phyloP scores from a whole-genome alignment of 1,284 basidiomycete genomes.

The Cryptococcus hybrid region DNA sequence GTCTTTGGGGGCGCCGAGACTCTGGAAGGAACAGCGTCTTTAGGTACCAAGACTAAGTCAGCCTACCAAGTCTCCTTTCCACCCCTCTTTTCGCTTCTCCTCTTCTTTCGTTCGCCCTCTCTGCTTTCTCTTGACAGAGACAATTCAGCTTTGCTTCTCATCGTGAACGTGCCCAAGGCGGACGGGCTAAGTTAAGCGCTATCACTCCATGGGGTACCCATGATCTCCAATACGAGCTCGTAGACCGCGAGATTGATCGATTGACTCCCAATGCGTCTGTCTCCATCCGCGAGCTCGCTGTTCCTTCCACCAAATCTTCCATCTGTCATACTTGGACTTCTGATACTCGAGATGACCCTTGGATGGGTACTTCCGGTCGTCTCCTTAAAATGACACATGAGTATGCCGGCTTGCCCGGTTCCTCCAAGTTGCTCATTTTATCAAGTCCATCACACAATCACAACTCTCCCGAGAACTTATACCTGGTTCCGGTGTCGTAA shows the following conservation, averaged over 20 bases:
- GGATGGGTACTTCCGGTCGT: conserved; percentile 63
- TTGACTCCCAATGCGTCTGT: conserved; percentile 73
- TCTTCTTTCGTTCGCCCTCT: conserved; percentile 38
- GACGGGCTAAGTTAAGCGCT: conserved; percentile 44
- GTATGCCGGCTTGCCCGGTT: conserved; percentile 70
- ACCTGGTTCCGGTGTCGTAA: conserved; percentile 45
- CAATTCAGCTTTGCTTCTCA: conserved; percentile 50
- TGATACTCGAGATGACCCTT: conserved; percentile 76
- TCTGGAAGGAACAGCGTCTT: conserved; percentile 76
- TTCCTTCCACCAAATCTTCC: conserved; percentile 77
- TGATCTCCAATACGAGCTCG: conserved; percentile 77
- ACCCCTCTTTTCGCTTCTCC: conserved; percentile 49
- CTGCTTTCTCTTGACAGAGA: conserved; percentile 52
- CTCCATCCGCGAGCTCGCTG: conserved; percentile 80
- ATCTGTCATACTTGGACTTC: conserved; percentile 72
- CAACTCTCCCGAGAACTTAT: conserved; percentile 63
- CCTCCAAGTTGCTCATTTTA: conserved; percentile 62
- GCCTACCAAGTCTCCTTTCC: conserved; percentile 61
- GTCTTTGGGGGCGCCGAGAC: conserved; percentile 89
- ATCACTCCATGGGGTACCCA: conserved; percentile 59
- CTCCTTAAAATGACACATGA: conserved; percentile 68
- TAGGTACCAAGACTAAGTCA: conserved; percentile 84
- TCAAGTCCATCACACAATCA: conserved; percentile 67
- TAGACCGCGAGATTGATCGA: conserved; percentile 68
- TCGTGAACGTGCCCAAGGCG: conserved; percentile 51